Evolutionary conservation across 805 yeast species (phyloP).

Genomic region (Wickerhamiella dianesei): DNA sequence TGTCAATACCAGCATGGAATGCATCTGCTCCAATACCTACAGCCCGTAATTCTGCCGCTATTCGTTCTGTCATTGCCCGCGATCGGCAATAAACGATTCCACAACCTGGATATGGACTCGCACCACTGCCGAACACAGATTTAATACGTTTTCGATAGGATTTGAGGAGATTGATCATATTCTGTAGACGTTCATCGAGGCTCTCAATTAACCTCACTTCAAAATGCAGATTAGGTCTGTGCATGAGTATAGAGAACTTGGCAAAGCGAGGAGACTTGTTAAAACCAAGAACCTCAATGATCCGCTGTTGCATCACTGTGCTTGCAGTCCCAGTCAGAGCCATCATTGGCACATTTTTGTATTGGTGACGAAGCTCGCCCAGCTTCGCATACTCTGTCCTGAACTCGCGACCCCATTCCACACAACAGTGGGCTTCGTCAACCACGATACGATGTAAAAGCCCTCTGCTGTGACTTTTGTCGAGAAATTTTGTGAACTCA

Average conservation of each 20-base stretch:
- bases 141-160: slow-evolving; percentile 14
- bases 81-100: slow-evolving; percentile 94
- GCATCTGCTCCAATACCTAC: slow-evolving; percentile 54
- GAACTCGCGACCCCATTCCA: slow-evolving; percentile 98
- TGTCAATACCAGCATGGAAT: slow-evolving; percentile 83
- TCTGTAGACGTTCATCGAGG: slow-evolving; percentile 14
- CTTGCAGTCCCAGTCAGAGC: slow-evolving; percentile 97
- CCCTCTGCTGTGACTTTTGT: slow-evolving; percentile 39
- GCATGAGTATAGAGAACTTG: slow-evolving; percentile 73
- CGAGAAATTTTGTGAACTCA: slow-evolving; percentile 50
- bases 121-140: slow-evolving; percentile 1
- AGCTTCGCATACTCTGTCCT: slow-evolving; percentile 86
- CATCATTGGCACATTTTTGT: slow-evolving; percentile 76
- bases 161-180: slow-evolving; percentile 16
- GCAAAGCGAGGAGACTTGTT: slow-evolving; percentile 31
- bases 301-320: slow-evolving; percentile 28
- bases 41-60: slow-evolving; percentile 41
- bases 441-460: slow-evolving; percentile 73
- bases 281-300: slow-evolving; percentile 59
- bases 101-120: slow-evolving; percentile 19
- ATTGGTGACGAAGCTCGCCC: slow-evolving; percentile 53
- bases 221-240: slow-evolving; percentile 72
- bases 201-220: slow-evolving; percentile 51
- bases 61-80: slow-evolving; percentile 68
- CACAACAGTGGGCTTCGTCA: slow-evolving; percentile 96